Evolutionary conservation across 1,284 basidiomycete species (phyloP).

Genomic region (Pyrrhoderma lamaoense): DNA sequence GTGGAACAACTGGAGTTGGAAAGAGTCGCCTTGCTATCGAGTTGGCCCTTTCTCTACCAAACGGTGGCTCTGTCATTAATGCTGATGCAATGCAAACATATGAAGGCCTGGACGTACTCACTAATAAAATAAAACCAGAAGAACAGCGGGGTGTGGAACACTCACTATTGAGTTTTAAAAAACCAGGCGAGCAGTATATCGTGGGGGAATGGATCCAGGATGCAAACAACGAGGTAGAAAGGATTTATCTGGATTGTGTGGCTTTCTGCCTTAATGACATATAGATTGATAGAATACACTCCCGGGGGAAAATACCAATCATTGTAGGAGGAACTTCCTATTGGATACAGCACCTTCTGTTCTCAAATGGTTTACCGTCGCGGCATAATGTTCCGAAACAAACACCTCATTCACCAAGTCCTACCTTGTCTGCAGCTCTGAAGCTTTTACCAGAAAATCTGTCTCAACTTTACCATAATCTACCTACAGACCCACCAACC

Average conservation of each 20-base stretch:
- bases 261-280: neutral
- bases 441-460: conserved; percentile 41
- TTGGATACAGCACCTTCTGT: conserved; percentile 92
- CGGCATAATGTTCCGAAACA: neutral
- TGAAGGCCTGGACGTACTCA: conserved; percentile 88
- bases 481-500: conserved; percentile 47
- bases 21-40: conserved; percentile 93
- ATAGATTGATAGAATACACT: conserved; percentile 68
- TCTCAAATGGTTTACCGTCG: conserved; percentile 58
- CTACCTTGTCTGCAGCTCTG: conserved; percentile 33
- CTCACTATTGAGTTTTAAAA: conserved; percentile 82
- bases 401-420: conserved; percentile 26
- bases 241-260: neutral
- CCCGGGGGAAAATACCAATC: conserved; percentile 65
- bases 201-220: conserved; percentile 83
- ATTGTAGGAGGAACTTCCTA: conserved; percentile 95
- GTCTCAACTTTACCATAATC: conserved; percentile 41
- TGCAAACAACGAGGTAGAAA: conserved; percentile 56
- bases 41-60: conserved; percentile 47
- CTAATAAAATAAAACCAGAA: conserved; percentile 81
- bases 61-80: conserved; percentile 71
- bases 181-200: conserved; percentile 80
- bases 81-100: conserved; percentile 99
- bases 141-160: conserved; percentile 84
- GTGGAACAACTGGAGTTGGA: conserved; percentile 95